Percentiles rank a stretch among this genome's conserved stretches.
These are phyloP conservation scores for Aspergillus sp. DNA, from an alignment of 2,329 filamentous ascomycete genomes.

Conservation along the genomic window DNA sequence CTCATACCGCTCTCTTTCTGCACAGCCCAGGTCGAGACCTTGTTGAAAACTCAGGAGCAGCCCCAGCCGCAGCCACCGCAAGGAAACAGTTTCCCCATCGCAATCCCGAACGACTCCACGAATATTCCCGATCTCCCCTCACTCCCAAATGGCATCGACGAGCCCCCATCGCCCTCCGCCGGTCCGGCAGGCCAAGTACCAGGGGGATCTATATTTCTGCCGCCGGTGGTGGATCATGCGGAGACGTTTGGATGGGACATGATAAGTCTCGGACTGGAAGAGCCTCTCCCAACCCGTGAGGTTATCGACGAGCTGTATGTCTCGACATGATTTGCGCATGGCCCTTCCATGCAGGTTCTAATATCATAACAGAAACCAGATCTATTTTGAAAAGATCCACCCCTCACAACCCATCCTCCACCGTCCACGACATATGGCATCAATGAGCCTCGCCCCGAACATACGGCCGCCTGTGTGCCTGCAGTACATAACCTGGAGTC, in stretches of 20 bases:
- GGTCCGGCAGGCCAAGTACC: conserved; percentile 19
- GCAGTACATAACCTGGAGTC: conserved; percentile 93
- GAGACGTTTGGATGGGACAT: conserved; percentile 75
- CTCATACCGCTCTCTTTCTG: conserved; percentile 2
- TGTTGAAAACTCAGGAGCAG: conserved; percentile 76
- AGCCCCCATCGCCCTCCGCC: conserved; percentile 23
- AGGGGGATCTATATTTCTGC: conserved; percentile 18
- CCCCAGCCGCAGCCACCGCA: conserved; percentile 23
- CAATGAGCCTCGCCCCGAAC: conserved; percentile 83
- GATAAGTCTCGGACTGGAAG: conserved; percentile 76
- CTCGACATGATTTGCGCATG: conserved; percentile 3
- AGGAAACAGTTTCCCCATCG: conserved; percentile 18
- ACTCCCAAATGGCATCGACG: conserved; percentile 20
- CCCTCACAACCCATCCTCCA: conserved; percentile 86
- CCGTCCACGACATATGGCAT: conserved; percentile 78
- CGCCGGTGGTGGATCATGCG: conserved; percentile 22
- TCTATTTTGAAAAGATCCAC: conserved; percentile 90
- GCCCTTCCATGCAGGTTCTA: conserved; percentile 7
- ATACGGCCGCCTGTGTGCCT: conserved; percentile 83
- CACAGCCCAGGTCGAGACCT: conserved; percentile 85
- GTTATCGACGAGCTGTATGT: conserved; percentile 79
- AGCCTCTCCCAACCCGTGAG: conserved; percentile 73
- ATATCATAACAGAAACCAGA: conserved; percentile 59
- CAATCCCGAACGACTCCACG: conserved; percentile 28
- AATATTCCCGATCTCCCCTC: conserved; percentile 22